Evolutionary conservation across 2,329 filamentous ascomycete genomes (phyloP), one percentile per base, ranked within the genome.

Genomic region (Penicillium sp.): DNA sequence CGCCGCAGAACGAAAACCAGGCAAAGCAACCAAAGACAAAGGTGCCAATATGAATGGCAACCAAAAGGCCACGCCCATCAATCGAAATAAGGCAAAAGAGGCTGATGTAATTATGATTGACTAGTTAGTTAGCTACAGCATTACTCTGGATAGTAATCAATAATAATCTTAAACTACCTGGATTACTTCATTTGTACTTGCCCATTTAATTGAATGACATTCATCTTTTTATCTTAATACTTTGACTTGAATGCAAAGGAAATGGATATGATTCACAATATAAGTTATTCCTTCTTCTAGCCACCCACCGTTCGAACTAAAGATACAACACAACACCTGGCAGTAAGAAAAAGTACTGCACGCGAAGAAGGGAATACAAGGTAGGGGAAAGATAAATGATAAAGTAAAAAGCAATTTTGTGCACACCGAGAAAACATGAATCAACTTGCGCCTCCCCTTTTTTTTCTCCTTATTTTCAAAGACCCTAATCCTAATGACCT

Each of bases 61-160:
- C 7, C 33, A 40, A 9, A 50, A 53, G 33, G 38, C 45, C 18
- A 48, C 60, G 14, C 21, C 21, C 12, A 9, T 26, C 21, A 51
- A 60, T 42, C 62, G 61, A 49, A 50, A 57, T 47, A 54, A 58
- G n/a, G 50, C 56, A 46, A 58, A 42, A 47, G 50, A 47, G 21
- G 49, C 65, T 24, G 68, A 73, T 61, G 59, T 73, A 49, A 74
- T 73, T 48, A 73, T 67, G 60, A 73, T 73, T 61, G 71, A 73
- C 57, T 73, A 64, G 56, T 26, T 40, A 20, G 35, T 40, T 40
- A 40, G 35, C 16, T 24, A 33, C 42, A 28, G 47, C 16, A 28
- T 26, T 54, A 46, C 50, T 47, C 46, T 52, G 38, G 50, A 54
- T 58, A 58, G 50, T 48, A 48, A 58, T 58, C 30, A 18, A 54